These are phyloP conservation scores for Hypomontagnella submonticulosa DNA, from an alignment of 495 filamentous ascomycete species.

Conservation along the genomic window DNA sequence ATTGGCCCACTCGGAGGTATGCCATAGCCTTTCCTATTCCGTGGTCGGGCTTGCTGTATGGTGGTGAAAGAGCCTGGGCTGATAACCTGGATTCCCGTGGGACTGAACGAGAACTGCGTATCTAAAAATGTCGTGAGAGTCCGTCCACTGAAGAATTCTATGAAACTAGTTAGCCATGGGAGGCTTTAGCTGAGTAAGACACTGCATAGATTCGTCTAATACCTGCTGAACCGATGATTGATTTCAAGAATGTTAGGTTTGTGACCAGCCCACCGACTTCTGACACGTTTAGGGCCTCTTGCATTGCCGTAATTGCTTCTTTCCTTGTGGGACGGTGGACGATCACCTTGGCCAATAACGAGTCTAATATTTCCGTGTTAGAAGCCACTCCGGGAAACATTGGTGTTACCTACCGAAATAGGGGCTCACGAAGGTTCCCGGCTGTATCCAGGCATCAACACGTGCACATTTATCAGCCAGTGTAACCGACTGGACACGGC, in stretches of 20 bases:
- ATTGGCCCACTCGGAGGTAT: conserved; percentile 65
- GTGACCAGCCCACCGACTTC: conserved; percentile 66
- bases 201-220: not conserved
- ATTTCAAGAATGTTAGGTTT: conserved; percentile 65
- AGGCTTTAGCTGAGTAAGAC: not conserved
- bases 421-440: conserved; percentile 64
- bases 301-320: conserved; percentile 58
- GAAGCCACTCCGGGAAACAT: not conserved
- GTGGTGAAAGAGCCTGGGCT: conserved; percentile 66
- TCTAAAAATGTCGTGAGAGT: conserved; percentile 38
- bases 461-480: conserved; percentile 59
- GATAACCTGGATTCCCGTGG: conserved; percentile 67
- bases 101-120: conserved; percentile 58
- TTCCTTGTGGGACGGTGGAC: conserved; percentile 57
- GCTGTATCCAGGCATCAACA: conserved; percentile 71
- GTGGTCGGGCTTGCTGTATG: conserved; percentile 67
- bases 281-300: conserved; percentile 53
- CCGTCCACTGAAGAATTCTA: conserved; percentile 23
- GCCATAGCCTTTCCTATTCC: conserved; percentile 63
- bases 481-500: conserved; percentile 65
- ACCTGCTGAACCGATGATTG: conserved; percentile 54
- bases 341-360: conserved; percentile 72
- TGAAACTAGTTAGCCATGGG: conserved; percentile 4
- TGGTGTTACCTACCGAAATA: conserved; percentile 59
- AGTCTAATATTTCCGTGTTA: conserved; percentile 52